Evolutionary conservation across 768 basidiomycete genomes (phyloP), one percentile per base, ranked within the genome.

Genomic region (Boletus subparvulus): DNA sequence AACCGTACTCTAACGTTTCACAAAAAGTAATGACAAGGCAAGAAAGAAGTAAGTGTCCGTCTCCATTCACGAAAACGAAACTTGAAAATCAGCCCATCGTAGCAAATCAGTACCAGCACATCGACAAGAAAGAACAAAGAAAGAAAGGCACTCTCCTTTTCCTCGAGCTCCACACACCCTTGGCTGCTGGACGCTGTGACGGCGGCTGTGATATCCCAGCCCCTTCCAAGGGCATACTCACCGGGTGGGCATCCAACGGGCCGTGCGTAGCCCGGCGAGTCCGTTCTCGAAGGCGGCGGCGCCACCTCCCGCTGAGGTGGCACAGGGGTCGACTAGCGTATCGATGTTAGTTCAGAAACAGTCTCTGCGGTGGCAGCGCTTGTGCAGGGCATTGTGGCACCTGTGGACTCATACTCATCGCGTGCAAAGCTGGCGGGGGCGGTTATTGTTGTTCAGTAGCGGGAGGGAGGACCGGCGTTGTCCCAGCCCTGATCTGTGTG

Each of bases 61-160:
- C 30, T 7, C 1, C 30, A 1, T 26, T 32, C 30, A 32, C 30
- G 30, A 1, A 32, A 32, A 32, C 30, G 30, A 32, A n/a, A n/a
- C n/a, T n/a, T n/a, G n/a, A 32, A 32, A 32, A n/a, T 2, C 30
- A 32, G 10, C 3, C 30, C 30, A 7, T 32, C 30, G 9, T 10
- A 32, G 30, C 30, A 32, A 32, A 32, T 32, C 30, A 32, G 30
- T 32, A 32, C 30, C 30, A 32, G 10, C 30, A 32, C 9, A 32
- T 32, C 9, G 30, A 32, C 30, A 10, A 32, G 30, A 10, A 32
- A 32, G 30, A 10, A 32, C 9, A 5, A 13, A 28, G 37, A n/a
- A 6, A 9, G 24, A n/a, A n/a, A 17, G 9, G 90, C 74, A 76
- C 94, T 96, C 0, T 92, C 87, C 72, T 93, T 86, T 6, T 90